Percentiles rank a stretch among this genome's conserved stretches.
Evolutionary conservation across 208 protist genomes (phyloP).

Genomic region (Porcisia deanei): DNA sequence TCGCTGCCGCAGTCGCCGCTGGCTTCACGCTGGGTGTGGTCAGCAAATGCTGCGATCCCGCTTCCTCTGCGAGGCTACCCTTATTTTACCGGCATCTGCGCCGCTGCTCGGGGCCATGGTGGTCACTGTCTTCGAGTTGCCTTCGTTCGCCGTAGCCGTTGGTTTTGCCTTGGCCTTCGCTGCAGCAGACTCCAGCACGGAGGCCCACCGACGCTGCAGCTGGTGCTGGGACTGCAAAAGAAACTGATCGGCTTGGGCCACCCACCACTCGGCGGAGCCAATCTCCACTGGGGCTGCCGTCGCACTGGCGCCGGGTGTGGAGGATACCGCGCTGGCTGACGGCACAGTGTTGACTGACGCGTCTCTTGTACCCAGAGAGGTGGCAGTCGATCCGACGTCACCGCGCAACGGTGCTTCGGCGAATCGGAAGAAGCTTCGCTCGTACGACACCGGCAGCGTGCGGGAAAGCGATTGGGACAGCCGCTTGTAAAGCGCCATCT

Average conservation of each 20-base stretch:
- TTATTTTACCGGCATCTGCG: neutral
- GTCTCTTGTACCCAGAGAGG: neutral
- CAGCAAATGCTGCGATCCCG: conserved; percentile 2
- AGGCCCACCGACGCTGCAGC: conserved; percentile 54
- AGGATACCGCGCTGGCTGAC: neutral
- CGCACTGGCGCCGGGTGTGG: neutral
- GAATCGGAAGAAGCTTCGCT: conserved; percentile 86
- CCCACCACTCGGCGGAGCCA: conserved; percentile 58
- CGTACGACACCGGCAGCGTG: conserved; percentile 68
- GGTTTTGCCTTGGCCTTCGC: conserved; percentile 17
- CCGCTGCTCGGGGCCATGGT: neutral
- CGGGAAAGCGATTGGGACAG: conserved; percentile 55
- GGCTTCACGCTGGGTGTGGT: neutral
- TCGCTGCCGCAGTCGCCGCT: neutral
- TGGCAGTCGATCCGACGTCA: neutral
- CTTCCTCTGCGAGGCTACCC: neutral
- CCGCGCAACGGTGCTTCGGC: conserved; percentile 30
- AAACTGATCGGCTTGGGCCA: conserved; percentile 40
- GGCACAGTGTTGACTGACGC: neutral
- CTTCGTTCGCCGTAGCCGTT: neutral
- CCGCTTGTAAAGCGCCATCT: conserved; percentile 71
- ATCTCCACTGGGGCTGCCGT: neutral
- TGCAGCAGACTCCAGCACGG: conserved; percentile 43
- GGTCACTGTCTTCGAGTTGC: neutral
- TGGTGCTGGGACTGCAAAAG: conserved; percentile 49